These are phyloP conservation scores for Akanthomyces dipterigenus DNA, from an alignment of 2,329 filamentous ascomycete genomes.

Conservation along the genomic window DNA sequence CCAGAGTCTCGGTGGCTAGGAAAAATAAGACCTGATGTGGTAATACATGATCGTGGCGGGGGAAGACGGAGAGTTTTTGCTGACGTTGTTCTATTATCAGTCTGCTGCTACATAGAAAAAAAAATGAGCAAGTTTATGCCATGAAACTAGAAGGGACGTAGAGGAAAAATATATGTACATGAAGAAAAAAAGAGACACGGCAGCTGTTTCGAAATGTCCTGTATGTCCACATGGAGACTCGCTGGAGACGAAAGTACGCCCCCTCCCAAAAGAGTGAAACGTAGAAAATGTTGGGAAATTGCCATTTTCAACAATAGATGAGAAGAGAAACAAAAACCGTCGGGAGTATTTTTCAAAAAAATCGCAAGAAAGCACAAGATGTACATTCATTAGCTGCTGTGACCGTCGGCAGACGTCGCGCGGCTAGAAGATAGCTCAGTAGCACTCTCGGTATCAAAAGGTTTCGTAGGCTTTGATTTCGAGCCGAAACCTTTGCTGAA, in stretches of 20 bases:
- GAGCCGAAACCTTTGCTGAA: conserved; percentile 15
- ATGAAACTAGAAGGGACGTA: background rate
- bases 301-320: background rate
- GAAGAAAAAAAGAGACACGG: background rate
- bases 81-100: background rate
- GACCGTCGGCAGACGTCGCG: conserved; percentile 29
- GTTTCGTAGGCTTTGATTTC: conserved; percentile 17
- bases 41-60: background rate
- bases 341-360: background rate
- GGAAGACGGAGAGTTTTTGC: background rate
- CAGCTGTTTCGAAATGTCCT: background rate
- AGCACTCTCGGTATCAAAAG: conserved; percentile 44
- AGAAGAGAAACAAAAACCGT: background rate
- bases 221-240: conserved; percentile 1
- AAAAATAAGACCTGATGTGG: too few relatives aligned
- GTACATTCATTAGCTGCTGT: background rate
- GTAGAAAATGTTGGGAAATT: background rate
- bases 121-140: background rate
- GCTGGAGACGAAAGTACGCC: background rate
- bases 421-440: conserved; percentile 39
- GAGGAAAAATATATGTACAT: conserved; percentile 1
- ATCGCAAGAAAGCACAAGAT: background rate
- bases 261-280: background rate
- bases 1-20: background rate
- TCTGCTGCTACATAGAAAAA: background rate